Percentiles rank a stretch among this genome's conserved stretches.
phyloP scores from a whole-genome alignment of 176 grass and related monocot species.

The Typha latifolia region DNA sequence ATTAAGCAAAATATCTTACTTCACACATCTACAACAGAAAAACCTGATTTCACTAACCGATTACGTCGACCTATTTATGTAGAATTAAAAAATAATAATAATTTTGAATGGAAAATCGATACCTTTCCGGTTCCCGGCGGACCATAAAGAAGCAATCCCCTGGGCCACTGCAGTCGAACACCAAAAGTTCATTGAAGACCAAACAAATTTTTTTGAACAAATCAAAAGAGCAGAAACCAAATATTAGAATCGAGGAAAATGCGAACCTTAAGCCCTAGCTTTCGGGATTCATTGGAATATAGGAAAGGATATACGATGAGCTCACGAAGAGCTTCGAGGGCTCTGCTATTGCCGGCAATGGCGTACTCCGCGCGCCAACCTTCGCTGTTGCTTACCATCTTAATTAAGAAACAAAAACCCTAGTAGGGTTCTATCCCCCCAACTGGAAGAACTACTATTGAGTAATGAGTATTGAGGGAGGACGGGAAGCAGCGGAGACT shows the following conservation, averaged over 20 bases:
- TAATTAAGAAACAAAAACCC: too few species aligned
- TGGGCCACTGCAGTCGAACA: conserved; percentile 47
- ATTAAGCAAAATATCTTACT: not conserved
- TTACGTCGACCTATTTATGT: not conserved
- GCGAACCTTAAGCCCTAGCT: conserved; percentile 54
- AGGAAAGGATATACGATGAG: conserved; percentile 58
- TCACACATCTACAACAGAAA: not conserved
- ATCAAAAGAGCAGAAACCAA: not conserved
- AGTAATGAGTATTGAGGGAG: too few species aligned
- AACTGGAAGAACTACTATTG: too few species aligned
- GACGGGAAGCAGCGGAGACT: too few species aligned
- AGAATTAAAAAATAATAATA: not conserved
- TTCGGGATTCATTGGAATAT: conserved; percentile 38
- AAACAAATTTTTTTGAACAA: not conserved
- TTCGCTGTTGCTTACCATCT: too few species aligned
- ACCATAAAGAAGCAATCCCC: conserved; percentile 86
- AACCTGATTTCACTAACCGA: too few species aligned
- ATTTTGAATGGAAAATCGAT: conserved; percentile 1
- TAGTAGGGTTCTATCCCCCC: too few species aligned
- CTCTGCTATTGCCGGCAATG: conserved; percentile 44
- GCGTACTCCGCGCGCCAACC: conserved; percentile 50
- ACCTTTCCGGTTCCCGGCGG: conserved; percentile 92
- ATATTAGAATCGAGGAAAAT: not conserved
- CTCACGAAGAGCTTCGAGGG: conserved; percentile 60
- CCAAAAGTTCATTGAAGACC: not conserved